Percentiles rank a stretch among this genome's conserved stretches.
phyloP scores from a whole-genome alignment of 495 filamentous ascomycete species.

The Podospora australis region DNA sequence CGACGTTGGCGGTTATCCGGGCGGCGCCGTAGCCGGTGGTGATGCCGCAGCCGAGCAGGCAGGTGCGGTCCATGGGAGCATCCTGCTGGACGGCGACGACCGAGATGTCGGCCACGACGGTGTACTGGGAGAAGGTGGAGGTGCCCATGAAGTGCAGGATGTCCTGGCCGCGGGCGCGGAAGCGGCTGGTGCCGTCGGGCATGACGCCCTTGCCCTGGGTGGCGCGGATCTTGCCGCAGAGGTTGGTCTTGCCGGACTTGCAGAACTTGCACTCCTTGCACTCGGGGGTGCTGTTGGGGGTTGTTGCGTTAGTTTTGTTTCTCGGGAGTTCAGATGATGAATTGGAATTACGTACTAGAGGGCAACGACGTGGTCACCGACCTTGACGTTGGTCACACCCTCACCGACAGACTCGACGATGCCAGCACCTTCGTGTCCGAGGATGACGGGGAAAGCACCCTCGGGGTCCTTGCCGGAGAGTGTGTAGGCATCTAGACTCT shows the following conservation, averaged over 20 bases:
- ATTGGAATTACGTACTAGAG: constrained; percentile 69
- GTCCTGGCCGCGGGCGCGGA: constrained; percentile 87
- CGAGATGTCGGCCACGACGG: constrained; percentile 96
- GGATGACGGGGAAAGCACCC: constrained; percentile 92
- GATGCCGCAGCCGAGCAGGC: constrained; percentile 94
- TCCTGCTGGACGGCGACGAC: constrained; percentile 87
- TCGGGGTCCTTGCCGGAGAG: constrained; percentile 97
- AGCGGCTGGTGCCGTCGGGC: constrained; percentile 95
- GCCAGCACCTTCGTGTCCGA: constrained; percentile 95
- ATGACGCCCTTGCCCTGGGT: constrained; percentile 95
- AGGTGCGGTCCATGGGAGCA: constrained; percentile 93
- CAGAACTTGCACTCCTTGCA: constrained; percentile 99
- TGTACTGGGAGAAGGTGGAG: constrained; percentile 97
- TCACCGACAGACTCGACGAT: constrained; percentile 96
- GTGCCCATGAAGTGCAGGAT: constrained; percentile 99
- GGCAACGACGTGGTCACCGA: constrained; percentile 87
- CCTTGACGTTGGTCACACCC: constrained; percentile 88
- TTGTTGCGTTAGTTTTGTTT: not conserved
- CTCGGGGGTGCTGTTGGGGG: constrained; percentile 73
- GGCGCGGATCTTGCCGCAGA: constrained; percentile 97
- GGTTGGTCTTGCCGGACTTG: constrained; percentile 98
- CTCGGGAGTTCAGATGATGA: not conserved
- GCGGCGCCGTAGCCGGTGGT: constrained; percentile 97
- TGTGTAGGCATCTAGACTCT: constrained; percentile 92
- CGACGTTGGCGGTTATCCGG: constrained; percentile 82